Conservation (phyloP, 306 rosid species). For the Castanea mollissima region DNA sequence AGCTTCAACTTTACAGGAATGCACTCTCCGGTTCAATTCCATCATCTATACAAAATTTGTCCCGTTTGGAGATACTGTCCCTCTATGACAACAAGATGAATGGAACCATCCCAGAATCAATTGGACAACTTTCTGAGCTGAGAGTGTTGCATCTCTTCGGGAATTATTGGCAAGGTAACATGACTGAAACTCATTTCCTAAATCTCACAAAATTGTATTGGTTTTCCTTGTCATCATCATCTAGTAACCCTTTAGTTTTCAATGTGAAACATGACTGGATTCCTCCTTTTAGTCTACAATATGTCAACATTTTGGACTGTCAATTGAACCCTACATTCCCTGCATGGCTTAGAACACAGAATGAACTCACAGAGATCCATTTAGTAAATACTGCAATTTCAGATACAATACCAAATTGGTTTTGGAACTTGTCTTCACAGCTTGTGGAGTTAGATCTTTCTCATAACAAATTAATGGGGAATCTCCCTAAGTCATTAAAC, state of each 20-base stretch:
- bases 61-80: not conserved
- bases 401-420: constrained; percentile 18
- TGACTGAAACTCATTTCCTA: too few species aligned
- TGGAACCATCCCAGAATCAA: too few species aligned
- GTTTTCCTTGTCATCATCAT: not conserved
- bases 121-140: too few species aligned
- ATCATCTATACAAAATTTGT: not conserved
- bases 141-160: rapidly evolving
- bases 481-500: not conserved
- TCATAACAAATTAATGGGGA: constrained; percentile 8
- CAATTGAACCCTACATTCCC: not conserved
- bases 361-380: not conserved
- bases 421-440: not conserved
- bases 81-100: too few species aligned
- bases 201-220: too few species aligned
- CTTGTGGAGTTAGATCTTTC: not conserved
- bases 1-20: not conserved
- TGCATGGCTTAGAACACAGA: constrained; percentile 24
- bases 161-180: too few species aligned
- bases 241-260: not conserved
- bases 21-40: constrained; percentile 1
- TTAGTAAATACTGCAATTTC: constrained; percentile 16
- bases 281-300: not conserved
- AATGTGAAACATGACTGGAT: not conserved
- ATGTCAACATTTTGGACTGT: not conserved